Base-by-base conservation (phyloP, 1,284 basidiomycete genomes). In the Irpex sp. region DNA sequence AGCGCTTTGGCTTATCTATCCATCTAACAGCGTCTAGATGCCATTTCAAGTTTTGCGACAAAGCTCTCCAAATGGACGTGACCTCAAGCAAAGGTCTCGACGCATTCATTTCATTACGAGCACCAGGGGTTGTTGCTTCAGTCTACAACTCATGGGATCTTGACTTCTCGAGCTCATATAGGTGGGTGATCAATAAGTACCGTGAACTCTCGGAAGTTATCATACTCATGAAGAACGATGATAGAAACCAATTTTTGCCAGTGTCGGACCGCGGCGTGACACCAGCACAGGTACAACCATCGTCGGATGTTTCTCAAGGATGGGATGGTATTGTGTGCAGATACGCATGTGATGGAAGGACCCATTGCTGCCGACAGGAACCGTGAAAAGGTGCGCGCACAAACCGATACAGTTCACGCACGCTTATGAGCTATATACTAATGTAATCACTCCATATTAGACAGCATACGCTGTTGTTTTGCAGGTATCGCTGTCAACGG, bases 251-350 rank as follows among this genome's bases (percentile, higher is more conserved):
- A 26, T 26, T 26, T 90, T 89, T 78, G 94, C 94, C 3, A 26
- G 21, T 26, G 21, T 26, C 21, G 21, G 21, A 26, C 21, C 21
- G 21, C 21, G 21, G 21, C 21, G 21, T 26, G 21, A 26, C 21
- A 96, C 94, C 4, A 95, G 93, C 75, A 98, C 96, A 1, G 96
- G 97, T 72, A 99, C 97, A 2, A 99, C 97, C 54, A 98, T 99
- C 76, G 93, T 94, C 17, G 97, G 97, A 36, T 95, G 94, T 72
- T 79, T 98, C 64, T 99, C 76, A 89, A 89, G 69, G 94, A 95
- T 74, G 97, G 97, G 3, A 89, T 99, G 65, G 88, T 98, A 13
- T 86, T 99, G 8, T 97, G 97, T 55, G 97, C 97, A 44, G 97
- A 99, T 78, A 99, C 97, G 0, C 85, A 97, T 71, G 95, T 96